These are phyloP conservation scores for Arthromyces matolae DNA, from an alignment of 768 basidiomycete genomes.

Conservation along the genomic window DNA sequence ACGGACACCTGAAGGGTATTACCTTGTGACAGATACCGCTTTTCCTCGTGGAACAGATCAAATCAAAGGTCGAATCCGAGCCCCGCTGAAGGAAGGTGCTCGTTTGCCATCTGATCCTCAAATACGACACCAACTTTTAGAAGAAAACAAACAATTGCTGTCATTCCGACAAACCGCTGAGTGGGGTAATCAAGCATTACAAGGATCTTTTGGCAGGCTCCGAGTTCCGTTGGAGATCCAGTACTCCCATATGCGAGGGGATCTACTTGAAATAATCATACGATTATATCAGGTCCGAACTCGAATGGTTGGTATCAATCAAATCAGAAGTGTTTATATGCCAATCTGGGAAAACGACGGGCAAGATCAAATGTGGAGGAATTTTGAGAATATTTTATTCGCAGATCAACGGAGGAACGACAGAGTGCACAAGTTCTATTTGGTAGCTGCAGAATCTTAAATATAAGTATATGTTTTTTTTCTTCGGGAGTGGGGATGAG, in stretches of 20 bases:
- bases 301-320: constrained; percentile 33
- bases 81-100: constrained; percentile 34
- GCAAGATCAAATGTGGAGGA: constrained; percentile 31
- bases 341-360: constrained; percentile 31
- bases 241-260: constrained; percentile 18
- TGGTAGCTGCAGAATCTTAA: constrained; percentile 3
- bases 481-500: too few species aligned
- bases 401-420: constrained; percentile 28
- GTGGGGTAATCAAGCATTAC: constrained; percentile 45
- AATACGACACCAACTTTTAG: constrained; percentile 14
- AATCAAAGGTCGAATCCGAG: constrained; percentile 29
- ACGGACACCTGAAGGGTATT: too few species aligned
- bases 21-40: too few species aligned
- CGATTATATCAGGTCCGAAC: constrained; percentile 33
- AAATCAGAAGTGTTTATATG: constrained; percentile 40
- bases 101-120: constrained; percentile 12
- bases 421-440: constrained; percentile 32
- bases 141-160: constrained; percentile 35
- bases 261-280: constrained; percentile 35
- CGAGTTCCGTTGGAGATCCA: constrained; percentile 36
- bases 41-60: too few species aligned
- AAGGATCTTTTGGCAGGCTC: constrained; percentile 44
- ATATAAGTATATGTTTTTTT: too few species aligned
- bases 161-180: constrained; percentile 47
- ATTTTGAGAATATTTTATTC: constrained; percentile 38